These are phyloP conservation scores for Pleurotus giganteus DNA, from an alignment of 768 basidiomycete species.

Conservation along the genomic window DNA sequence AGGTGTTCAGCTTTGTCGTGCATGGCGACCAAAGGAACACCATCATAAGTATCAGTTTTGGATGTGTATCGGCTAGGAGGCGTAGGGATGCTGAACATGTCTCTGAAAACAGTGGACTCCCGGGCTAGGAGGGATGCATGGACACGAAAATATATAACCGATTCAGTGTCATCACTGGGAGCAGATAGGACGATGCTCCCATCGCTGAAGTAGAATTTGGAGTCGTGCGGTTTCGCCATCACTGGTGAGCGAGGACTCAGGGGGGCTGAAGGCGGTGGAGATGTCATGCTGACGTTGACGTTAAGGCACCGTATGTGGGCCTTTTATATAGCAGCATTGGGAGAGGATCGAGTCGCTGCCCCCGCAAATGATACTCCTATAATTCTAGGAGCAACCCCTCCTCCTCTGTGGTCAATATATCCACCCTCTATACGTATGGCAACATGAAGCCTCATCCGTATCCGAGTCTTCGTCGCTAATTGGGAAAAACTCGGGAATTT, in stretches of 20 bases:
- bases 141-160: slow-evolving; percentile 10
- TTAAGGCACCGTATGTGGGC: no score
- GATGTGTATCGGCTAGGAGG: not conserved
- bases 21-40: slow-evolving; percentile 14
- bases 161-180: not conserved
- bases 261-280: no score
- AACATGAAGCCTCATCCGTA: no score
- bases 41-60: slow-evolving; percentile 10
- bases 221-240: not conserved
- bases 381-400: no score
- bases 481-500: no score
- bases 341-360: no score
- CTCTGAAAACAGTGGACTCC: slow-evolving; percentile 13
- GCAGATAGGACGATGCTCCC: slow-evolving; percentile 13
- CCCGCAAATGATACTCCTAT: no score
- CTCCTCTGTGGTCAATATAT: no score
- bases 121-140: slow-evolving; percentile 13
- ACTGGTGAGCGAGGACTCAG: no score
- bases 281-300: not conserved
- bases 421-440: no score
- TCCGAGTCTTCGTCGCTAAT: no score
- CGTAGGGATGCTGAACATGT: slow-evolving; percentile 13
- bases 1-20: slow-evolving; percentile 11
- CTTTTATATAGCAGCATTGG: no score
- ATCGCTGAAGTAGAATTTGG: slow-evolving; percentile 12